phyloP scores from a whole-genome alignment of 768 basidiomycete genomes.

The Trametes elegans region DNA sequence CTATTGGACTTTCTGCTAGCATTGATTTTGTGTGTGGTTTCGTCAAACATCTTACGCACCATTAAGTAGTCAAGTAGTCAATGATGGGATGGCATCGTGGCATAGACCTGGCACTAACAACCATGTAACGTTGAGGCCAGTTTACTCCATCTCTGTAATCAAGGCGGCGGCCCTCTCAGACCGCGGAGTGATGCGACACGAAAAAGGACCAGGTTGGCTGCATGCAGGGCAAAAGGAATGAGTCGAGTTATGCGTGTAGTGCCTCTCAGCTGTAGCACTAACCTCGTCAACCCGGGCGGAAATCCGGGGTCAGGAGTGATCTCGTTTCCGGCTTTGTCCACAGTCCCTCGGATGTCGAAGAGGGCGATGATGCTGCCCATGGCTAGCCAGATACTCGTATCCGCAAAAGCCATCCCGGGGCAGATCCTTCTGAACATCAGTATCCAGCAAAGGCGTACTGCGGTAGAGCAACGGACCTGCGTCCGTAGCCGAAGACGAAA shows the following conservation, averaged over 20 bases:
- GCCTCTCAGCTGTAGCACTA: not conserved
- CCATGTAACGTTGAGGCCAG: too few species aligned
- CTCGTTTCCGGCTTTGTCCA: constrained; percentile 41
- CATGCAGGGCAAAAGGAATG: not conserved
- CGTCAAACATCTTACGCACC: too few species aligned
- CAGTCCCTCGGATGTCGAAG: constrained; percentile 41
- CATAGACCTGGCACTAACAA: too few species aligned
- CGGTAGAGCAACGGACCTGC: not conserved
- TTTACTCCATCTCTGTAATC: too few species aligned
- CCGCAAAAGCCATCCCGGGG: constrained; percentile 53
- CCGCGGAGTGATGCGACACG: constrained; percentile 44
- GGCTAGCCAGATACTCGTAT: constrained; percentile 44
- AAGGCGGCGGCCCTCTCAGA: constrained; percentile 10
- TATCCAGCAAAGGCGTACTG: not conserved
- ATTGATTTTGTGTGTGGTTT: too few species aligned
- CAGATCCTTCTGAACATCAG: constrained; percentile 40
- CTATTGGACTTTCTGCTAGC: too few species aligned
- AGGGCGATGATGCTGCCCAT: constrained; percentile 38
- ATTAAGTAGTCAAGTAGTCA: too few species aligned
- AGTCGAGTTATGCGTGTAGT: not conserved
- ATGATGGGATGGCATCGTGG: too few species aligned
- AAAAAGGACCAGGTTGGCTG: constrained; percentile 52
- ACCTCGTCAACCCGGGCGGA: constrained; percentile 45
- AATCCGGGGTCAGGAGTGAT: constrained; percentile 40
- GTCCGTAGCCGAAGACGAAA: constrained; percentile 21